These are phyloP conservation scores for Trametes sanguinea DNA, from an alignment of 768 basidiomycete genomes.

Conservation along the genomic window DNA sequence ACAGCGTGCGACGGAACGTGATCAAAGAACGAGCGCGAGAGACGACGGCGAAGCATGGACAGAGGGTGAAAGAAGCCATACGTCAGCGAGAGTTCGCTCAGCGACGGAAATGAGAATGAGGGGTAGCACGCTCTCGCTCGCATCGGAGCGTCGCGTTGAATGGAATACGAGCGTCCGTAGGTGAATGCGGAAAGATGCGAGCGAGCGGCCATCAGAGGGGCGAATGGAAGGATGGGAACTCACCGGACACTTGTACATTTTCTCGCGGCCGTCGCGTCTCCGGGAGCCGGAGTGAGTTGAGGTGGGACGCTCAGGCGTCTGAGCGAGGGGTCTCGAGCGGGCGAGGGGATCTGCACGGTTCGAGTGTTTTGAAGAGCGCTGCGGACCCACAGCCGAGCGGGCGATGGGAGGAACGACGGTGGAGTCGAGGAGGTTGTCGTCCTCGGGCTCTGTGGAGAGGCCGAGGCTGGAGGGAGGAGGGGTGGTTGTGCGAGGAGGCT, in stretches of 20 bases:
- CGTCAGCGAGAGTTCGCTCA: conserved; percentile 10
- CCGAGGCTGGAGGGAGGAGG: background rate
- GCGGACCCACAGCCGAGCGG: conserved; percentile 3
- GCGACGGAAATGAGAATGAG: background rate
- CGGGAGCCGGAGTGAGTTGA: background rate
- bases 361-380: background rate
- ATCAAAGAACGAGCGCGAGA: background rate
- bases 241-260: conserved; percentile 52
- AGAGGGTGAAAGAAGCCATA: background rate
- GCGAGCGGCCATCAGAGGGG: background rate
- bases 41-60: background rate
- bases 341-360: conserved; percentile 11
- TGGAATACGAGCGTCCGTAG: no score
- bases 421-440: background rate
- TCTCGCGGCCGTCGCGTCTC: conserved; percentile 38
- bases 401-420: background rate
- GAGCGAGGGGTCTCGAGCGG: conserved; percentile 12
- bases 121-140: background rate
- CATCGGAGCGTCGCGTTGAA: background rate
- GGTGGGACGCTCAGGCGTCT: conserved; percentile 8
- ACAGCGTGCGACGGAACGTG: conserved; percentile 1
- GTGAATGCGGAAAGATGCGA: background rate
- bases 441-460: background rate
- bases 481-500: conserved; percentile 9
- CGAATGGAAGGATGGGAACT: conserved; percentile 23